These are phyloP conservation scores for Schizochytrium sp. DNA, from an alignment of 108 stramenopile genomes.

Conservation along the genomic window DNA sequence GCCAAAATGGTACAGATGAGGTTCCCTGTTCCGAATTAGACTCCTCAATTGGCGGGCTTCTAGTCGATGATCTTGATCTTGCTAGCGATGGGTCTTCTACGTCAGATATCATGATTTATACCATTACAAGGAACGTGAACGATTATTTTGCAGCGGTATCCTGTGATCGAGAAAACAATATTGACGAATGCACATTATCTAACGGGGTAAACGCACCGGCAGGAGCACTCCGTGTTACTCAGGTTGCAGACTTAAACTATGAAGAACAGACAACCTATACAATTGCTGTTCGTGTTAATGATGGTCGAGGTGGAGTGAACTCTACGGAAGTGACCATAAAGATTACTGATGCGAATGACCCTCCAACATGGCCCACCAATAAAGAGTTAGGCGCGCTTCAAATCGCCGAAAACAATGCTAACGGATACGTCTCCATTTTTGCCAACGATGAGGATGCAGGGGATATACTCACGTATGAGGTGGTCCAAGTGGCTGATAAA, in stretches of 20 bases:
- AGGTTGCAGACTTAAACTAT: not conserved
- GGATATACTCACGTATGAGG: not conserved
- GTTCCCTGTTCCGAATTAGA: not conserved
- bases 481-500: not conserved
- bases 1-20: not conserved
- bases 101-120: not conserved
- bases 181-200: slow-evolving; percentile 6
- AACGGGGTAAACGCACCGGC: not conserved
- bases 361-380: not conserved
- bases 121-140: slow-evolving; percentile 23
- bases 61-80: slow-evolving; percentile 31
- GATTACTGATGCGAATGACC: slow-evolving; percentile 2
- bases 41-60: not conserved
- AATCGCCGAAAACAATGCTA: not conserved
- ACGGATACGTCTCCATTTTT: not conserved
- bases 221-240: not conserved
- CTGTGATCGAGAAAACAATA: slow-evolving; percentile 22
- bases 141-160: slow-evolving; percentile 32
- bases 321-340: not conserved
- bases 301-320: slow-evolving; percentile 18
- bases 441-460: not conserved
- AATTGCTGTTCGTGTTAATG: slow-evolving; percentile 3
- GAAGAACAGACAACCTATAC: not conserved
- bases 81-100: not conserved
- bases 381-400: not conserved